These are phyloP conservation scores for Pogostemon cablin DNA, from an alignment of 257 asterid genomes.

Conservation along the genomic window DNA sequence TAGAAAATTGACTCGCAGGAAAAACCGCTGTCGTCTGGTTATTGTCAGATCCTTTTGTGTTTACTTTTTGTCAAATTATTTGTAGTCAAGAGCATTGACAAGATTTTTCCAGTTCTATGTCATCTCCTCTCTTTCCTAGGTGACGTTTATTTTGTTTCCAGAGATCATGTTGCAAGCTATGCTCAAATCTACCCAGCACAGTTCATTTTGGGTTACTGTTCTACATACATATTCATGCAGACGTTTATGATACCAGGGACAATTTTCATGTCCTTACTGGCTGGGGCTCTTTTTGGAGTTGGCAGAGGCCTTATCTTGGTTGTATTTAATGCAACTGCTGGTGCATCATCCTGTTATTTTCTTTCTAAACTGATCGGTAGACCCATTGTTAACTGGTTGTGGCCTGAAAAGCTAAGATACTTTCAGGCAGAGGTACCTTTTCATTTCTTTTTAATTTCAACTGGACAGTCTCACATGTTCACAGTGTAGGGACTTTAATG, in stretches of 20 bases:
- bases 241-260: slow-evolving; percentile 99
- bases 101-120: slow-evolving; percentile 1
- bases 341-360: slow-evolving; percentile 95
- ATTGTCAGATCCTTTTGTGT: background rate
- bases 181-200: slow-evolving; percentile 68
- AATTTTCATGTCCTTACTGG: slow-evolving; percentile 91
- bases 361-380: slow-evolving; percentile 88
- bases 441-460: background rate
- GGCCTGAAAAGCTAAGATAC: slow-evolving; percentile 94
- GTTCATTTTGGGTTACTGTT: slow-evolving; percentile 87
- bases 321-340: slow-evolving; percentile 88
- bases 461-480: background rate
- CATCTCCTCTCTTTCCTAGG: slow-evolving; percentile 14
- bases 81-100: slow-evolving; percentile 8
- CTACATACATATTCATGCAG: slow-evolving; percentile 96
- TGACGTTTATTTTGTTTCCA: slow-evolving; percentile 42
- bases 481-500: background rate
- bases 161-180: slow-evolving; percentile 78
- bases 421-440: slow-evolving; percentile 78
- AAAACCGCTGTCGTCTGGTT: background rate
- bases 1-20: too few species aligned
- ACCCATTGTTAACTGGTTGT: slow-evolving; percentile 80
- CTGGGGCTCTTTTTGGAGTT: slow-evolving; percentile 92
- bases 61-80: background rate
- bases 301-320: slow-evolving; percentile 88